These are phyloP conservation scores for Leccinum huronense DNA, from an alignment of 1,284 basidiomycete genomes.

Conservation along the genomic window DNA sequence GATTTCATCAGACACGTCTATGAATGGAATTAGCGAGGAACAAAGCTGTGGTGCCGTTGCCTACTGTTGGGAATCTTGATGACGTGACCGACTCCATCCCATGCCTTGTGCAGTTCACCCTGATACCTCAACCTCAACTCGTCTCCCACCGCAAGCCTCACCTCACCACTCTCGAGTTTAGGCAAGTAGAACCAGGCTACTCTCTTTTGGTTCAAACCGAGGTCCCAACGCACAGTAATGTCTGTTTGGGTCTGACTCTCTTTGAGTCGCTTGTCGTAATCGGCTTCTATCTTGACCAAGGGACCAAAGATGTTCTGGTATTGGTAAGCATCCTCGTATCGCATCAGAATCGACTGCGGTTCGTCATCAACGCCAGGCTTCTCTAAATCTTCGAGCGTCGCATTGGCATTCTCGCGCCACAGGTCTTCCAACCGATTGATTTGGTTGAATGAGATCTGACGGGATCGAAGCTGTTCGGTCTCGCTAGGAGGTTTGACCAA, in stretches of 20 bases:
- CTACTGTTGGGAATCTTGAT: conserved; percentile 99
- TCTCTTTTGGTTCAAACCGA: conserved; percentile 96
- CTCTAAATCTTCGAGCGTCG: conserved; percentile 94
- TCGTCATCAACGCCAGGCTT: conserved; percentile 97
- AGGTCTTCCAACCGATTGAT: conserved; percentile 97
- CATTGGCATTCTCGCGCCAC: conserved; percentile 95
- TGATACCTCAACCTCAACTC: conserved; percentile 89
- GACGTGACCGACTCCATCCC: conserved; percentile 98
- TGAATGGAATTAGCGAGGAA: conserved; percentile 20
- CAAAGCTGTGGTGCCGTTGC: conserved; percentile 24
- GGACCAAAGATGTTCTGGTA: conserved; percentile 99
- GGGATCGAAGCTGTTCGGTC: conserved; percentile 90
- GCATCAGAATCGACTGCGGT: conserved; percentile 85
- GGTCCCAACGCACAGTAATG: conserved; percentile 94
- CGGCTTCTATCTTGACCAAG: conserved; percentile 98
- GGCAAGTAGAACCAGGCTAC: conserved; percentile 97
- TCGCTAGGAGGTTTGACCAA: conserved; percentile 96
- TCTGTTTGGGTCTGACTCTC: conserved; percentile 98
- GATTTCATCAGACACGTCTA: conserved; percentile 97
- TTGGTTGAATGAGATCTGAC: conserved; percentile 95
- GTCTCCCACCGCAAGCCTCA: conserved; percentile 94
- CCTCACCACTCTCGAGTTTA: conserved; percentile 97
- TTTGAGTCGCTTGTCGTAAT: conserved; percentile 97
- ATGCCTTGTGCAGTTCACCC: conserved; percentile 86
- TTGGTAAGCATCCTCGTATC: conserved; percentile 98